Evolutionary conservation across 1,284 basidiomycete species (phyloP), one percentile per base, ranked within the genome.

Genomic region (Amylostereum areolatum): DNA sequence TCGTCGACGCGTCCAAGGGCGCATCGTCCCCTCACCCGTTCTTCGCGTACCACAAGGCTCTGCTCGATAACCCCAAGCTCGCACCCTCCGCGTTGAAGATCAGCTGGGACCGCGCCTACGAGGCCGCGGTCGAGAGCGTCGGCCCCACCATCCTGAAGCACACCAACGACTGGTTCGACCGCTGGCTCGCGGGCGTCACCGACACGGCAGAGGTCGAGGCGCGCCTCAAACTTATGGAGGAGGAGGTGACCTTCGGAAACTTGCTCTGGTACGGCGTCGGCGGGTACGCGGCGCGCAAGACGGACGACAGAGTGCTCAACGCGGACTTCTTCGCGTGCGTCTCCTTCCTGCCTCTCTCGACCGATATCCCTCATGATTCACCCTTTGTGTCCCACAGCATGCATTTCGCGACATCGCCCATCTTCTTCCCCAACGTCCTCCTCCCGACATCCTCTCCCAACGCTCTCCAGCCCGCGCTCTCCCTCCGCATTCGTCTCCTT

Each of bases 351-450:
- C n/a, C 41, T 6, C 7, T 43, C n/a, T 5, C 6, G 7, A 5
- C n/a, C n/a, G n/a, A n/a, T 28, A 43, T 24, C 12, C n/a, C 25
- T 43, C 27, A 24, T 43, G 41, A 43, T 28, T 24, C 25, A n/a
- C 8, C 7, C 10, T 37, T n/a, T 8, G 45, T 5, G 6, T 3
- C 45, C 36, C 11, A 40, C 46, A 72, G 70, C 12, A 67, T 74
- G 66, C 76, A 77, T 51, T 56, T 73, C 5, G 68, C 75, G 27
- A 78, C 74, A 0, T 78, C 74, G 3, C 60, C 65, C 3, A 55
- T 77, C 35, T 74, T 77, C 63, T 51, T 73, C 27, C 64, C 68
- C 7, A 66, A 68, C 2, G 49, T 73, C 41, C 57, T 59, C 1
- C 57, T 11, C 18, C 35, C 55, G 62, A 34, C 9, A 11, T 32